Percentiles rank a stretch among this genome's conserved stretches.
phyloP scores from a whole-genome alignment of 129 eudicot genomes.

The Dittrichia graveolens region DNA sequence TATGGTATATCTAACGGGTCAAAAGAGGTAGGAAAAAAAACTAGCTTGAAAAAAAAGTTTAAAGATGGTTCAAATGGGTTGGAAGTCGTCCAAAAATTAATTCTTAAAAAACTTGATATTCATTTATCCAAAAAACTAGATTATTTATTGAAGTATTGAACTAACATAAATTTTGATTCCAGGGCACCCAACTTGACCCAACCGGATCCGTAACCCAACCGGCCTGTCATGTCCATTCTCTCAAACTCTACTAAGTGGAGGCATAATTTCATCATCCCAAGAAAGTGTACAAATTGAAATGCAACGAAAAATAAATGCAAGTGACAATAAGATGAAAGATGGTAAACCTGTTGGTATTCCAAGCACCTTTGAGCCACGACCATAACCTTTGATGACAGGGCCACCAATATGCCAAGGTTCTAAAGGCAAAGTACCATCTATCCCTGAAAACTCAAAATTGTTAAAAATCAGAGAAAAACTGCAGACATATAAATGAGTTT shows the following conservation, averaged over 20 bases:
- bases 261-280: constrained; percentile 6
- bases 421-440: constrained; percentile 75
- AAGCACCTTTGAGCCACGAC: constrained; percentile 99
- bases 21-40: not conserved
- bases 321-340: not conserved
- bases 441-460: constrained; percentile 56
- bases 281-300: not conserved
- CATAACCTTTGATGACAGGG: constrained; percentile 92
- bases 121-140: no score
- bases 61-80: not conserved
- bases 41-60: no score
- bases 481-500: not conserved
- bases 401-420: constrained; percentile 97
- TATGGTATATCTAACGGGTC: constrained; percentile 9
- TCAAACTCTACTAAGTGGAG: not conserved
- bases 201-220: not conserved
- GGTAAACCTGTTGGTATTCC: constrained; percentile 94
- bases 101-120: not conserved
- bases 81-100: not conserved
- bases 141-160: not conserved
- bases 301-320: constrained; percentile 3
- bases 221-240: not conserved
- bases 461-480: not conserved
- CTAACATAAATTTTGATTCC: not conserved
- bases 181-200: not conserved